phyloP scores from a whole-genome alignment of 371 early-diverging fungal species.

The Umbelopsis sp. region DNA sequence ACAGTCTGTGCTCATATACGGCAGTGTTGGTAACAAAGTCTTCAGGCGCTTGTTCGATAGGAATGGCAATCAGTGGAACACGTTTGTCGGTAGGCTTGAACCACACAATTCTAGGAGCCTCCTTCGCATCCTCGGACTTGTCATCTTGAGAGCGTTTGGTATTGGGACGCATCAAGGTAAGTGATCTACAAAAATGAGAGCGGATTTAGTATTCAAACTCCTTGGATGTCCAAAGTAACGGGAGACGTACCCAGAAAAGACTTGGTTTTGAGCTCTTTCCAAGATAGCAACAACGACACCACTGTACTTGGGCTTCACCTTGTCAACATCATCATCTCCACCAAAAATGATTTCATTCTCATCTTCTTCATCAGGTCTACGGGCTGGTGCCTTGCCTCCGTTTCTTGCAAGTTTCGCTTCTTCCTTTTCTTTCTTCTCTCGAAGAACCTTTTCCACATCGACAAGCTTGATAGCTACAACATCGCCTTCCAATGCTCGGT shows the following conservation, averaged over 20 bases:
- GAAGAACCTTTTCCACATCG: slow-evolving; percentile 65
- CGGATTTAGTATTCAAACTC: not conserved
- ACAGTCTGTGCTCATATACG: slow-evolving; percentile 50
- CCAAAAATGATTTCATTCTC: slow-evolving; percentile 57
- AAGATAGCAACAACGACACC: slow-evolving; percentile 73
- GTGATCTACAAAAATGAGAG: slow-evolving; percentile 29
- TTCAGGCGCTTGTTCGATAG: slow-evolving; percentile 62
- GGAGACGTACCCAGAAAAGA: slow-evolving; percentile 59
- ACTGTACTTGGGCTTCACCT: slow-evolving; percentile 63
- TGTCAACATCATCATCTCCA: slow-evolving; percentile 59
- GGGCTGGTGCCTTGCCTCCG: slow-evolving; percentile 37
- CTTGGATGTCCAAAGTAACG: not conserved
- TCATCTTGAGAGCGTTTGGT: slow-evolving; percentile 53
- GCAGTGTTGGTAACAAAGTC: slow-evolving; percentile 67
- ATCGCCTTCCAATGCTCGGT: slow-evolving; percentile 90
- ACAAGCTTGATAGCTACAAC: slow-evolving; percentile 82
- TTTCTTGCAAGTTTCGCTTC: slow-evolving; percentile 55
- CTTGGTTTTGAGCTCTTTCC: slow-evolving; percentile 63
- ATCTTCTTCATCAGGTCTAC: slow-evolving; percentile 53
- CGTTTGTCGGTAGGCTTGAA: slow-evolving; percentile 85
- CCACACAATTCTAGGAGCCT: slow-evolving; percentile 62
- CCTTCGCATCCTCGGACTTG: slow-evolving; percentile 31
- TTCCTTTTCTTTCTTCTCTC: slow-evolving; percentile 61
- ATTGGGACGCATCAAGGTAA: slow-evolving; percentile 57
- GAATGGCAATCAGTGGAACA: slow-evolving; percentile 75